phyloP scores from a whole-genome alignment of 73 alveolate genomes.

The Vitrella brassicaformis region DNA sequence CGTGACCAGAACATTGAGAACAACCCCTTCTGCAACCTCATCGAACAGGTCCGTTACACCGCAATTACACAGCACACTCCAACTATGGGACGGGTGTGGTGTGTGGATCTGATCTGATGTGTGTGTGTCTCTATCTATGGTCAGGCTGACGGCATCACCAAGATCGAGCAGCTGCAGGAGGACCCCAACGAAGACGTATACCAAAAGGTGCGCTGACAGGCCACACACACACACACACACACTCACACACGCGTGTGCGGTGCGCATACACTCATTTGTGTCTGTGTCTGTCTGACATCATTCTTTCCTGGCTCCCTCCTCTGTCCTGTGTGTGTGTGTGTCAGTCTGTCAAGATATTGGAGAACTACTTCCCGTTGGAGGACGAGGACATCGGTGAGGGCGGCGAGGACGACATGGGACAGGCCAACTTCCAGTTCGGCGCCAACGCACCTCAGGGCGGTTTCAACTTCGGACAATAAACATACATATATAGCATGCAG shows the following conservation, averaged over 20 bases:
- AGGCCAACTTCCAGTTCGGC: no score
- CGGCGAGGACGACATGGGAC: no score
- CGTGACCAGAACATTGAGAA: background rate
- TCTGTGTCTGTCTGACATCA: background rate
- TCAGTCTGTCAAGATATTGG: background rate
- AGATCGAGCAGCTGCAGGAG: slow-evolving; percentile 15
- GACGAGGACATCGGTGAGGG: no score
- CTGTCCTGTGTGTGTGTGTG: background rate
- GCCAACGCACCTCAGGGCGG: no score
- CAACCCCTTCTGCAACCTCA: background rate
- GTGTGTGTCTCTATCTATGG: background rate
- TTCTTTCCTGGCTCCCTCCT: background rate
- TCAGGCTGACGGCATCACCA: slow-evolving; percentile 16
- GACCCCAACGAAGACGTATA: slow-evolving; percentile 31
- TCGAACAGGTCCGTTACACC: background rate
- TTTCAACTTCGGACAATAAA: no score
- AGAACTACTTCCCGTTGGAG: background rate
- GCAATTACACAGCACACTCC: no score
- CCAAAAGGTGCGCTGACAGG: background rate
- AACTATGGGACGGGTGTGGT: background rate
- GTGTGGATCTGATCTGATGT: background rate
- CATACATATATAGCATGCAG: no score
- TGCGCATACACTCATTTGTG: background rate
- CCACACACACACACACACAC: no score
- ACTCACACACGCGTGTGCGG: background rate